phyloP scores from a whole-genome alignment of 139 green algal species.

The Coelastrella sp. region DNA sequence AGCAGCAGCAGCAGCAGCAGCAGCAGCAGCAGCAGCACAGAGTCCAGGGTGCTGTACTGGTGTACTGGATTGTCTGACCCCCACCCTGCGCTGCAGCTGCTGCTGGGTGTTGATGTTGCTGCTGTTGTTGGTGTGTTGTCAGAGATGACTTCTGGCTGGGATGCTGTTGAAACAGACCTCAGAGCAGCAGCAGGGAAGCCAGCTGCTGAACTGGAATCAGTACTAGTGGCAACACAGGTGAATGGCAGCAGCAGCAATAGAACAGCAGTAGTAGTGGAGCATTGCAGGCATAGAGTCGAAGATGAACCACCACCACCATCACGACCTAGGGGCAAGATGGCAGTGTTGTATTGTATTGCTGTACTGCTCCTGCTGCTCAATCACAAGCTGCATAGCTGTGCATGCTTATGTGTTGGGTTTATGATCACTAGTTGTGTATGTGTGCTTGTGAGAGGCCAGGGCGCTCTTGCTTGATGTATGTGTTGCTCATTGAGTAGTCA shows the following conservation, averaged over 20 bases:
- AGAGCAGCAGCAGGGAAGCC: constrained; percentile 56
- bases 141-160: constrained; percentile 62
- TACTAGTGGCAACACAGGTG: constrained; percentile 65
- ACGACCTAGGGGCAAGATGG: no score
- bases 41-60: neutral
- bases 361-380: neutral
- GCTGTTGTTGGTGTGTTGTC: constrained; percentile 59
- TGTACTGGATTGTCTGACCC: constrained; percentile 31
- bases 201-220: constrained; percentile 53
- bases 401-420: no score
- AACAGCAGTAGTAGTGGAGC: no score
- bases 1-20: constrained; percentile 27
- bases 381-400: neutral
- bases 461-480: neutral
- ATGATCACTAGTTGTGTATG: neutral
- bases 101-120: constrained; percentile 59
- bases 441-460: no score
- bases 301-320: no score
- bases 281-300: no score
- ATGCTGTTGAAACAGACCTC: constrained; percentile 72
- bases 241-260: no score
- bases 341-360: no score
- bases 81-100: constrained; percentile 55
- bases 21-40: constrained; percentile 14
- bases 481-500: neutral